Conservation (phyloP, 306 rosid species). For the Medicago truncatula region DNA sequence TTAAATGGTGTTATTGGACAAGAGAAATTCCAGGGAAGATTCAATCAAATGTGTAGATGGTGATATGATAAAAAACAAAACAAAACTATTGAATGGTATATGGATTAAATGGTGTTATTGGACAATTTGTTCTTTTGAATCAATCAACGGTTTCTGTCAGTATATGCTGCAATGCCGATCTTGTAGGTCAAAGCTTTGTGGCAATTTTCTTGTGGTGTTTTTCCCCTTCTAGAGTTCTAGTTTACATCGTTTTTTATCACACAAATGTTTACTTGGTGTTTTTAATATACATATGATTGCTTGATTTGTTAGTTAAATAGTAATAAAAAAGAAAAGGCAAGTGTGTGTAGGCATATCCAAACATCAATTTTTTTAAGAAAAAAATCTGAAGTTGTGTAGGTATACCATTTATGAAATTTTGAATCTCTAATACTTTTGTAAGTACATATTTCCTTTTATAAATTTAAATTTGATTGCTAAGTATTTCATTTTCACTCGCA, state of each 20-base stretch:
- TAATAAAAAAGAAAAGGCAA: background rate
- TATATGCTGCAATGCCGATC: background rate
- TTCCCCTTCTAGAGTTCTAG: background rate
- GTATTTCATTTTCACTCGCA: no score
- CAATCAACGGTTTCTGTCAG: background rate
- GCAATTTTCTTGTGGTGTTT: background rate
- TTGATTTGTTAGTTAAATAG: background rate
- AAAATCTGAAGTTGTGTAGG: background rate
- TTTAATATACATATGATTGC: background rate
- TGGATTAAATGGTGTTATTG: background rate
- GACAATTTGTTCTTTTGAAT: background rate
- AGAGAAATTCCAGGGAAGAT: background rate
- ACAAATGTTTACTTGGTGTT: background rate
- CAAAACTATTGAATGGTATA: background rate
- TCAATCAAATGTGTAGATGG: background rate
- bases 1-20: no score
- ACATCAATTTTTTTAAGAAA: no score
- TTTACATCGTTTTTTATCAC: background rate
- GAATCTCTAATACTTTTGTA: background rate
- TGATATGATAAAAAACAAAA: background rate
- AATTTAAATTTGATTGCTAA: no score
- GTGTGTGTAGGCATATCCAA: background rate
- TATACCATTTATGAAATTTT: background rate
- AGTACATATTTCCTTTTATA: background rate
- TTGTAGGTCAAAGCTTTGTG: background rate